Conservation (phyloP, 179 eudicot species). For the Sideroxylon spinosum region DNA sequence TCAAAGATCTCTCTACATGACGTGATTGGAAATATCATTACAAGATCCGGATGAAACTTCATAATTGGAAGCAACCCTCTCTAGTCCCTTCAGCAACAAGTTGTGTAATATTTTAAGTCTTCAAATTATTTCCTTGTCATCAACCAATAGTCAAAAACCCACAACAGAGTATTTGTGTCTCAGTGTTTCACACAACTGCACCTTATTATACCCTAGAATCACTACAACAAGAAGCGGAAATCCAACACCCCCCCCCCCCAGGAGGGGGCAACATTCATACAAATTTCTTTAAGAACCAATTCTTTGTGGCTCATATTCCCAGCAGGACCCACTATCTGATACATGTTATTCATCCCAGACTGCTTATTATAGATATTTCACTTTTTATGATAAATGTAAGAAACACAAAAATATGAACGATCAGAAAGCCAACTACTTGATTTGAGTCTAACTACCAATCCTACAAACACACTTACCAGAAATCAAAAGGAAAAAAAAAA, state of each 20-base stretch:
- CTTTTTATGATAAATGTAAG: background rate
- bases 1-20: too few species aligned
- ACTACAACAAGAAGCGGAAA: background rate
- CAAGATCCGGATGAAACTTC: background rate
- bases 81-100: background rate
- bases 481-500: background rate
- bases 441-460: background rate
- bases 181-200: background rate
- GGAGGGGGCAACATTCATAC: too few species aligned
- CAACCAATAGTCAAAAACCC: background rate
- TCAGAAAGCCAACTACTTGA: background rate
- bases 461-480: background rate
- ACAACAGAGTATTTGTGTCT: background rate
- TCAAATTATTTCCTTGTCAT: background rate
- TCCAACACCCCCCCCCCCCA: too few species aligned
- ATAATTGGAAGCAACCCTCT: background rate
- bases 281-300: background rate
- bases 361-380: background rate
- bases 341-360: background rate
- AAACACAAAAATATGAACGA: background rate
- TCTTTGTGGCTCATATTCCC: background rate
- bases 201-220: background rate
- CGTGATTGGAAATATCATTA: background rate
- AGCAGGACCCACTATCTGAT: background rate
- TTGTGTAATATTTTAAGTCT: background rate